Base-by-base conservation (phyloP, 2,329 filamentous ascomycete genomes). In the Fusarium torulosum region DNA sequence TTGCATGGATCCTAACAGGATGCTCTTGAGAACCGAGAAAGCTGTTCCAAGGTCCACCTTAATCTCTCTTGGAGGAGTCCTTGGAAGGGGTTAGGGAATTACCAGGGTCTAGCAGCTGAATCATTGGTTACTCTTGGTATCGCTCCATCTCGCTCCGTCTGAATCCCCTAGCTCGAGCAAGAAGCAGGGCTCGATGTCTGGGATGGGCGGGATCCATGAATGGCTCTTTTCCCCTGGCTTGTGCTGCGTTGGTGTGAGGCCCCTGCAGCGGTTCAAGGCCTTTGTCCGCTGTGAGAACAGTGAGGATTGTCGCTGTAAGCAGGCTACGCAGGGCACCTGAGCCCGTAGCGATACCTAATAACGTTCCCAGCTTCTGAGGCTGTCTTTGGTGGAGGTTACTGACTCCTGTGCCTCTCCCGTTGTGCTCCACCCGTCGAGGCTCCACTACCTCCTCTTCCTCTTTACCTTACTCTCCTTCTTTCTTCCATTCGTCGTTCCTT, bases 401-500 rank as follows among this genome's bases (percentile, higher is more conserved):
- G 25, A 47, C 57, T 65, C 65, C 64, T 68, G 65, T 68, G 60
- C 64, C 63, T 67, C 65, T 68, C 66, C 66, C 66, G 66, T 47
- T 23, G 47, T 45, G 42, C 66, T 67, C 66, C 66, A 68, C 65
- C 40, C 62, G 20, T 50, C 52, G 17, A 50, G 35, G 42, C 64
- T 60, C 51, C 49, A 65, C 65, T 59, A 31, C 62, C 59, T 62
- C 60, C 61, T 70, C 69, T 56, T 74, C 61, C 58, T 72, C 67
- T 71, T 66, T 69, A 61, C 58, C 58, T 61, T 31, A 72, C 64
- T 73, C 67, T 71, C 72, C 70, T 73, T 68, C 68, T 72, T 63
- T 69, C 72, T 75, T 78, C 33, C 56, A 61, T 61, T 61, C 76
- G 78, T 75, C 75, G 71, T 74, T 74, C 52, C 59, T 71, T 69